phyloP scores from a whole-genome alignment of 2,329 filamentous ascomycete genomes.

The Calonectria pteridis region DNA sequence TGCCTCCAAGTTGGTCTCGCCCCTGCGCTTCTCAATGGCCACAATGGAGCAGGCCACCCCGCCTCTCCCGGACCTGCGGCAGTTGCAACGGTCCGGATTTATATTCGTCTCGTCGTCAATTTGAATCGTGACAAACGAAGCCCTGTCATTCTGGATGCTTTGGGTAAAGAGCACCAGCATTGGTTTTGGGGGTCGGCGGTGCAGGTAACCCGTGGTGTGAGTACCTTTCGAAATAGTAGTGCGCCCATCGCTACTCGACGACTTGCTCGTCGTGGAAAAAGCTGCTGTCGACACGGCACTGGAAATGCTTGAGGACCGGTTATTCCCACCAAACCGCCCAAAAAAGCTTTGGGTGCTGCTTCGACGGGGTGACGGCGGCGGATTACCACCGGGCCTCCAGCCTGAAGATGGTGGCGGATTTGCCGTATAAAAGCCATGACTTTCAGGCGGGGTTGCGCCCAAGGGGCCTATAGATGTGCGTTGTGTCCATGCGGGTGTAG shows the following conservation, averaged over 20 bases:
- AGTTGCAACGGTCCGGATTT: slow-evolving; percentile 52
- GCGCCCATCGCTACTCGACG: slow-evolving; percentile 40
- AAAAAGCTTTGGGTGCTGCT: slow-evolving; percentile 26
- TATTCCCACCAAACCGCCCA: slow-evolving; percentile 20
- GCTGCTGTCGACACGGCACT: slow-evolving; percentile 26
- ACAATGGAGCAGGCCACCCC: slow-evolving; percentile 40
- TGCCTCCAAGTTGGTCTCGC: slow-evolving; percentile 40
- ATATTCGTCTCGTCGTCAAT: slow-evolving; percentile 49
- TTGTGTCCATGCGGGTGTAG: slow-evolving; percentile 32
- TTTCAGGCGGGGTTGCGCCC: slow-evolving; percentile 29
- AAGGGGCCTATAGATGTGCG: slow-evolving; percentile 33
- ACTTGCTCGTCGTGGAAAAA: slow-evolving; percentile 41
- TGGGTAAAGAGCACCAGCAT: slow-evolving; percentile 52
- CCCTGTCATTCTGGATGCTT: slow-evolving; percentile 32
- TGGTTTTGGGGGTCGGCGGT: slow-evolving; percentile 48
- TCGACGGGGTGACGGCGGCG: slow-evolving; percentile 32
- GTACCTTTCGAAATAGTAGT: slow-evolving; percentile 42
- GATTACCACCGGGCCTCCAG: slow-evolving; percentile 35
- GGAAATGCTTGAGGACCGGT: slow-evolving; percentile 39
- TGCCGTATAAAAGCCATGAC: slow-evolving; percentile 24
- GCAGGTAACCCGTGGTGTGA: slow-evolving; percentile 46
- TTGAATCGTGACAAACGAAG: slow-evolving; percentile 47
- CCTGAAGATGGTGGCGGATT: slow-evolving; percentile 24
- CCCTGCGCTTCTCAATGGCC: slow-evolving; percentile 46
- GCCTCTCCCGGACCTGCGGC: slow-evolving; percentile 44